Base-by-base conservation (phyloP, 2,329 filamentous ascomycete species). In the Endocalyx cinctus region DNA sequence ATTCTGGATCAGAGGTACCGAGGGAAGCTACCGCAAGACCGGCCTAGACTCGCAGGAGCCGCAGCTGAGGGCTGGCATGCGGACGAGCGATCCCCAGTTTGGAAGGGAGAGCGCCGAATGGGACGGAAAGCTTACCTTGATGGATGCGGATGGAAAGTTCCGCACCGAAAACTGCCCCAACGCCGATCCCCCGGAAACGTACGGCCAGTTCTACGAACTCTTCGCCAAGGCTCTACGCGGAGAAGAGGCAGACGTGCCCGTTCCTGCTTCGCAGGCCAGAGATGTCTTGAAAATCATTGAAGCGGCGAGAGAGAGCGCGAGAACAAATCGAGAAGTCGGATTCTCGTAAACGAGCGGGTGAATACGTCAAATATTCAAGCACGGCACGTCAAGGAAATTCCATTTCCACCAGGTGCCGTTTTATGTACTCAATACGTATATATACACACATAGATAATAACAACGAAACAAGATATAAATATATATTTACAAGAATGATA, bases 1-100 rank as follows among this genome's bases (percentile, higher is more conserved):
- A 25, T 90, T 81, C 67, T 89, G 85, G 84, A 69, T 89, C 8
- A 69, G 84, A 17, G 86, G 86, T 15, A 76, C 76, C 13, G 79
- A 81, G 59, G 86, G 83, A 1, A 84, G 75, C 51, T 90, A 82
- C 60, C 82, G 76, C 64, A 90, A 89, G 69, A 62, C 65, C 25
- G 67, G 72, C 34, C 67, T 90, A 3, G 86, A 92, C 54, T 65
- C 77, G 2, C 85, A 90, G 59, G 86, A 92, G 62, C 76, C 80
- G 35, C 82, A 87, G 57, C 70, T 89, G 33, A 75, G 75, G 55
- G 67, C 63, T 2, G 84, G 84, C 7, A 58, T 74, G 46, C 72
- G 68, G 54, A 77, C 79, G 6, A 69, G 70, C 1, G 78, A 85
- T 35, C 55, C 67, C 4, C 71, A 64, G 4, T 89, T 86, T 50